Base-by-base conservation (phyloP, 2,329 filamentous ascomycete genomes). In the Ceratocystis variospora region DNA sequence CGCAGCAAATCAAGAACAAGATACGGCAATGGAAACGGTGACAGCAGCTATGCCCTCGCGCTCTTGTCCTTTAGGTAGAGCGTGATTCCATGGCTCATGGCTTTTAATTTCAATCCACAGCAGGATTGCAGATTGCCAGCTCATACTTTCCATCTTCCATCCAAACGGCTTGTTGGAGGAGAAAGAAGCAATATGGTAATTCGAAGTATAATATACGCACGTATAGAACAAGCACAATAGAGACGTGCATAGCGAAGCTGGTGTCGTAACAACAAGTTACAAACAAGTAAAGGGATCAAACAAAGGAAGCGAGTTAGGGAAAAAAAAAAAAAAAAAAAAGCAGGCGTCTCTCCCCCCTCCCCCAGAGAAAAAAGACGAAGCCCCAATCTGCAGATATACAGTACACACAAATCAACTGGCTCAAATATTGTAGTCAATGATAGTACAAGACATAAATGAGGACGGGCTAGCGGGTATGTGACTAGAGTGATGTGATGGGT, bases 81-180 rank as follows among this genome's bases (percentile, higher is more conserved):
- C 2, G 15, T 25, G 12, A 17, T 53, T 12, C 48, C 25, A 53
- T 53, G 48, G n/a, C n/a, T 10, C 55, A 37, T 37, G 55, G 28
- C 8, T 15, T 59, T 19, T 59, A 59, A 37, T 59, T 37, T 59
- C 28, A 59, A 37, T n/a, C 15, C 55, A 37, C 17, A 59, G 55
- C 15, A 59, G 55, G 55, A 59, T 59, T 59, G 55, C 55, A 37
- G 55, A 37, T 59, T 59, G 55, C 55, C 55, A 59, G 55, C 55
- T 59, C 55, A 59, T 31, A 10, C 55, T 31, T 41, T 41, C 37
- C 37, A 41, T 41, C 37, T 28, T 41, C 37, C 37, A 41, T 41
- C 37, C 55, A 37, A 28, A 53, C 10, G 12, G 3, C 48, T 10
- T 7, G n/a, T 59, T 31, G 28, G n/a, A 4, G 22, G 55, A 8